Percentiles rank a stretch among this genome's conserved stretches.
These are phyloP conservation scores for Phytophthora megakarya DNA, from an alignment of 352 stramenopile genomes.

Conservation along the genomic window DNA sequence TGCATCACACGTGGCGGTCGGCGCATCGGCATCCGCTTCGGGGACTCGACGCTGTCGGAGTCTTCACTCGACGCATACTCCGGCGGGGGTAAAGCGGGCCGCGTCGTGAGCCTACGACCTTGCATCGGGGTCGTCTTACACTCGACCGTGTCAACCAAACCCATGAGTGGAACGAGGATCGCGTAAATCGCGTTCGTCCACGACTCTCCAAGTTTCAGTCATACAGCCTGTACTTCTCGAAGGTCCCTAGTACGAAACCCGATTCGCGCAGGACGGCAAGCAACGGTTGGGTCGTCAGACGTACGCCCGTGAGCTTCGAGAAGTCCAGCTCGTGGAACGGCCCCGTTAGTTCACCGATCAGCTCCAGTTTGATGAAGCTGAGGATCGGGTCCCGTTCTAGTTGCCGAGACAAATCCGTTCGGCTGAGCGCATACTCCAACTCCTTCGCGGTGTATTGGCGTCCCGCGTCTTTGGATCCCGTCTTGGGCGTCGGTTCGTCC, in stretches of 20 bases:
- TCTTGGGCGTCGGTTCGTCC: no score
- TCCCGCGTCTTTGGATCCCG: no score
- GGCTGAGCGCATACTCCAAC: background rate
- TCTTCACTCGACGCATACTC: no score
- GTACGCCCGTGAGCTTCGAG: background rate
- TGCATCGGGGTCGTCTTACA: background rate
- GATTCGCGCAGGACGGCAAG: background rate
- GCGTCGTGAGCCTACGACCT: no score
- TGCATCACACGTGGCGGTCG: background rate
- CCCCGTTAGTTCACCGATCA: background rate
- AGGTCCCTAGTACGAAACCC: slow-evolving; percentile 7
- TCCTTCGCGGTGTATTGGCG: no score
- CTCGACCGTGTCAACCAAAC: background rate
- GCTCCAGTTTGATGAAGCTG: background rate
- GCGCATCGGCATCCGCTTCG: background rate
- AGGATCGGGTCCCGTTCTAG: slow-evolving; percentile 10
- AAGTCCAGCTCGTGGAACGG: background rate
- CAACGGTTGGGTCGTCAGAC: background rate
- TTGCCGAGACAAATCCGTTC: background rate
- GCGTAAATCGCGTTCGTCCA: background rate
- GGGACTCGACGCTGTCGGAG: slow-evolving; percentile 7
- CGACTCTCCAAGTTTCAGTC: background rate
- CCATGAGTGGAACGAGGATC: background rate
- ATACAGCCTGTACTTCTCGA: no score
- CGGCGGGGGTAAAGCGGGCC: no score